Evolutionary conservation across 2,329 filamentous ascomycete genomes (phyloP).

Genomic region (Dothideomycetidae sp.): DNA sequence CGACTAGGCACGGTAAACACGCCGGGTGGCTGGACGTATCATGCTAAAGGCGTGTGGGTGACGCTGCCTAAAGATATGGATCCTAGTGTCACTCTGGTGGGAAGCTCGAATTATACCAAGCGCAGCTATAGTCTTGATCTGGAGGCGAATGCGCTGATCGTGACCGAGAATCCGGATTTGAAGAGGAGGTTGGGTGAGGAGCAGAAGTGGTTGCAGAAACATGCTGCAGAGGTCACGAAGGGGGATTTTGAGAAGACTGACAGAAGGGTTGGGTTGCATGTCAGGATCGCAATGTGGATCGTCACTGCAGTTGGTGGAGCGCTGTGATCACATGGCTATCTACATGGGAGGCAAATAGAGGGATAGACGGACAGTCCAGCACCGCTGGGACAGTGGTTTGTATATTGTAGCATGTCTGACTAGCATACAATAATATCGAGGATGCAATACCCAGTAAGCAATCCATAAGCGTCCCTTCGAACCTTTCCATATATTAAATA

Average conservation of each 20-base stretch:
- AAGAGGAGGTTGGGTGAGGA: constrained; percentile 64
- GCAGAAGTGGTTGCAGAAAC: constrained; percentile 62
- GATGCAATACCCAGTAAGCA: constrained; percentile 1
- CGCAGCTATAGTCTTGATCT: constrained; percentile 84
- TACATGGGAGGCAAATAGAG: no score
- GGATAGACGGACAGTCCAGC: no score
- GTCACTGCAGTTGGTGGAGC: constrained; percentile 75
- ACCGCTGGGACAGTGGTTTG: no score
- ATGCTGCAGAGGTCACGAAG: constrained; percentile 53
- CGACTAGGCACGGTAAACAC: constrained; percentile 64
- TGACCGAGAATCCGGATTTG: constrained; percentile 61
- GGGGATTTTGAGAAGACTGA: constrained; percentile 73
- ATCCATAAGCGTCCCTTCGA: neutral
- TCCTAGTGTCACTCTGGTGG: constrained; percentile 69
- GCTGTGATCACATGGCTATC: no score
- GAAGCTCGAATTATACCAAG: constrained; percentile 92
- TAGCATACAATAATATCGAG: no score
- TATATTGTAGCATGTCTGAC: no score
- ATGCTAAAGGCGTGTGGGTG: constrained; percentile 92
- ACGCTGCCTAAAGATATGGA: constrained; percentile 48
- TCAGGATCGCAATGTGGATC: constrained; percentile 86
- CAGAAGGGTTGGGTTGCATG: constrained; percentile 69
- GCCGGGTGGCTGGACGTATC: constrained; percentile 86
- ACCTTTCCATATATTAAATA: neutral
- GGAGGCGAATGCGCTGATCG: constrained; percentile 73